Conservation (phyloP, 306 rosid species). For the Begonia fuchsioides region DNA sequence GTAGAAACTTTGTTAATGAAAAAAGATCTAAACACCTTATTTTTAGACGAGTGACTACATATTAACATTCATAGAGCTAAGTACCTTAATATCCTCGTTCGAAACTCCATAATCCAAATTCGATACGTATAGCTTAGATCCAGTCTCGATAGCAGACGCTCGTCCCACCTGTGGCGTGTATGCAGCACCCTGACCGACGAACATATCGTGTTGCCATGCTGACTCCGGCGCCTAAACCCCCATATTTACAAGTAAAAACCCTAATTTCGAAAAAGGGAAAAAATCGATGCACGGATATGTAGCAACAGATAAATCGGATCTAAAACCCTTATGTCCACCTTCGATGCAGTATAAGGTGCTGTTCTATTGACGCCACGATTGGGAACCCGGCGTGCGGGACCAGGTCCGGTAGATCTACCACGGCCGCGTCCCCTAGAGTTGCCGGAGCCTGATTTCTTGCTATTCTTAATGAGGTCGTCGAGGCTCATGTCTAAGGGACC, state of each 20-base stretch:
- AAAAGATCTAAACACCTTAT: not conserved
- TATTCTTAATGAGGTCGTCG: constrained; percentile 76
- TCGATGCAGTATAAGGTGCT: constrained; percentile 43
- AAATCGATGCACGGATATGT: not conserved
- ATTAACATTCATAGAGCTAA: not conserved
- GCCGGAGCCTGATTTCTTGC: constrained; percentile 70
- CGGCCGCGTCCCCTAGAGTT: constrained; percentile 35
- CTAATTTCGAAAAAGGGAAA: constrained; percentile 1
- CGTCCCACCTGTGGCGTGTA: constrained; percentile 32
- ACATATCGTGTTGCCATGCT: constrained; percentile 89
- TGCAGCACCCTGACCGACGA: constrained; percentile 35
- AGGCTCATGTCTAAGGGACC: constrained; percentile 73
- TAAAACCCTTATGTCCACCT: constrained; percentile 24
- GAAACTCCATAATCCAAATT: constrained; percentile 90
- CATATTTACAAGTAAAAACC: constrained; percentile 2
- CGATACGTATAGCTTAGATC: constrained; percentile 80
- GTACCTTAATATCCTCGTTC: constrained; percentile 85
- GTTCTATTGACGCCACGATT: constrained; percentile 52
- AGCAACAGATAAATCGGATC: not conserved
- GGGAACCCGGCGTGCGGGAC: constrained; percentile 70
- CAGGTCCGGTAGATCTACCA: constrained; percentile 34
- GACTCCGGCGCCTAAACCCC: constrained; percentile 71
- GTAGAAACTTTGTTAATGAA: no score
- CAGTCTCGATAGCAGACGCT: constrained; percentile 80
- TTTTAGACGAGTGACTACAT: no score